These are phyloP conservation scores for Alnus glutinosa DNA, from an alignment of 306 rosid genomes.

Conservation along the genomic window DNA sequence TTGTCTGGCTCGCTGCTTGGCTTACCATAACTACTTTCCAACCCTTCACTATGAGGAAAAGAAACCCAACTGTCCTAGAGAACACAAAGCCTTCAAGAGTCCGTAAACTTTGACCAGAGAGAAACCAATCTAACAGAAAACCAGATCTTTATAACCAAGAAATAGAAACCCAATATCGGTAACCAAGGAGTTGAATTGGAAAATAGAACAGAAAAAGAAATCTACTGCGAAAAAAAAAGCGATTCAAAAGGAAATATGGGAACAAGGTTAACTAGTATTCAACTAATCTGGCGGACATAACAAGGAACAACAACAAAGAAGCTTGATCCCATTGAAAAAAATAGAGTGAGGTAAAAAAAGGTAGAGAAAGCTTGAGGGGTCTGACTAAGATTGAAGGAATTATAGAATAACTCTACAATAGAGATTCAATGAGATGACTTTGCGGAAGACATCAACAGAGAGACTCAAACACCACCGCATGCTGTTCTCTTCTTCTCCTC, in stretches of 20 bases:
- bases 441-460: conserved; percentile 77
- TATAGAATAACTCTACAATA: conserved; percentile 98
- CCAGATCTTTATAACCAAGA: conserved; percentile 16
- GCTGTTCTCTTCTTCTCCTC: conserved; percentile 68
- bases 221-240: background rate
- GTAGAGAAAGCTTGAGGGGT: background rate
- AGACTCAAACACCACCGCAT: conserved; percentile 92
- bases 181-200: background rate
- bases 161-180: background rate
- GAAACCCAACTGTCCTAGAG: conserved; percentile 39
- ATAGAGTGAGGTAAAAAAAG: background rate
- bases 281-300: conserved; percentile 92
- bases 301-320: conserved; percentile 89
- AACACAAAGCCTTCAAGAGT: conserved; percentile 26
- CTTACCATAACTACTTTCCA: conserved; percentile 92
- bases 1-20: conserved; percentile 99
- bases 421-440: conserved; percentile 77
- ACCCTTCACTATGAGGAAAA: conserved; percentile 47
- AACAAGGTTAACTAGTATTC: conserved; percentile 32
- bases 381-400: conserved; percentile 10
- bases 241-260: background rate
- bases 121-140: conserved; percentile 21
- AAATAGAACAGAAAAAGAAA: background rate
- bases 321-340: conserved; percentile 79
- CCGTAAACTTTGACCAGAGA: conserved; percentile 9